Percentiles rank a stretch among this genome's conserved stretches.
These are phyloP conservation scores for Diaporthe citriasiana DNA, from an alignment of 2,329 filamentous ascomycete species.

Conservation along the genomic window DNA sequence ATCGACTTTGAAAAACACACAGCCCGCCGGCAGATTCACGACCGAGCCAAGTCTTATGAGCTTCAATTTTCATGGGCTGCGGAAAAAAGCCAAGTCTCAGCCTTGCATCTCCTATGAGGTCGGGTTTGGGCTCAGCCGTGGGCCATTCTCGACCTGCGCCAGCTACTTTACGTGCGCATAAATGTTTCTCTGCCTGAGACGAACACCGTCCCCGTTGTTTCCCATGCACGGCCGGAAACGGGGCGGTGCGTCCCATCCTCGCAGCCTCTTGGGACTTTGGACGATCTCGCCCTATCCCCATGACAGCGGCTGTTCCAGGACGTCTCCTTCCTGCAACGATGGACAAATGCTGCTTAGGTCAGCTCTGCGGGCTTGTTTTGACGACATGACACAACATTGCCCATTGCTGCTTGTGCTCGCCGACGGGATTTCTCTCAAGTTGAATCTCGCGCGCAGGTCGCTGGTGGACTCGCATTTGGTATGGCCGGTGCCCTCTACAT, in stretches of 20 bases:
- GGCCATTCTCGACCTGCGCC: background rate
- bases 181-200: slow-evolving; percentile 33
- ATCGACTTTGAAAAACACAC: background rate
- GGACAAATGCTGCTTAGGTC: slow-evolving; percentile 31
- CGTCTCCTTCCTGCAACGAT: slow-evolving; percentile 1
- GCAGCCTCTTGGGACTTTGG: slow-evolving; percentile 11
- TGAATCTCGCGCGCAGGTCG: background rate
- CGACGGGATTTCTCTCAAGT: background rate
- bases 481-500: background rate
- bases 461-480: background rate
- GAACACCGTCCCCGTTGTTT: slow-evolving; percentile 35
- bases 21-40: background rate
- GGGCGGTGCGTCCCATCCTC: slow-evolving; percentile 20
- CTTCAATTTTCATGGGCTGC: background rate
- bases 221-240: slow-evolving; percentile 3
- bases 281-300: slow-evolving; percentile 23
- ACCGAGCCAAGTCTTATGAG: background rate
- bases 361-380: slow-evolving; percentile 8
- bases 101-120: slow-evolving; percentile 39
- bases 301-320: slow-evolving; percentile 37
- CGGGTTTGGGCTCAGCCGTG: slow-evolving; percentile 1
- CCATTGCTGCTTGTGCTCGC: background rate
- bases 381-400: slow-evolving; percentile 12
- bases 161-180: slow-evolving; percentile 17
- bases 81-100: slow-evolving; percentile 35